Percentiles rank a stretch among this genome's conserved stretches.
phyloP scores from a whole-genome alignment of 2,329 filamentous ascomycete genomes.

The Fusarium mexicanum region DNA sequence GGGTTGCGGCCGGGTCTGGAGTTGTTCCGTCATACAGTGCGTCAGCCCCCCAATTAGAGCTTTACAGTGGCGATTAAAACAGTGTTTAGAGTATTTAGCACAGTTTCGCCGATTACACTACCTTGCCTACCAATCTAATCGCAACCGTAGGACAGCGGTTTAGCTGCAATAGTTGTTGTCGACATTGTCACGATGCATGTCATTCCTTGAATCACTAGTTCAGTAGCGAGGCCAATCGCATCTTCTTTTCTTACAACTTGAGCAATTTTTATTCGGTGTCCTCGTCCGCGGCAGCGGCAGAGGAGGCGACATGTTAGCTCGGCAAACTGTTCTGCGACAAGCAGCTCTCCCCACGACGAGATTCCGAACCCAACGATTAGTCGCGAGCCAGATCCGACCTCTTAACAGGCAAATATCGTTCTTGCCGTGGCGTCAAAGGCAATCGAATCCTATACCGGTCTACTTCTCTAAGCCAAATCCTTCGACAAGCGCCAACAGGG shows the following conservation, averaged over 20 bases:
- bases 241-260: background rate
- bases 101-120: background rate
- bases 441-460: constrained; percentile 41
- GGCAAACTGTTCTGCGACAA: constrained; percentile 38
- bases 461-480: constrained; percentile 45
- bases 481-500: background rate
- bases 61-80: background rate
- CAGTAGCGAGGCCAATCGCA: constrained; percentile 3
- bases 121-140: background rate
- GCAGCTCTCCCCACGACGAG: constrained; percentile 27
- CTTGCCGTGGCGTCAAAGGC: constrained; percentile 46
- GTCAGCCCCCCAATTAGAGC: background rate
- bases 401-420: constrained; percentile 46
- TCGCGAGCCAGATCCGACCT: constrained; percentile 34
- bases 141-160: constrained; percentile 9
- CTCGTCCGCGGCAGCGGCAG: background rate
- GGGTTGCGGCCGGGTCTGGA: constrained; percentile 35
- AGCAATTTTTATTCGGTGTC: background rate
- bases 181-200: constrained; percentile 34
- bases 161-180: constrained; percentile 7
- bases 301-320: constrained; percentile 39
- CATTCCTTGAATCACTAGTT: constrained; percentile 15
- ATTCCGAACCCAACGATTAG: constrained; percentile 32
- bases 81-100: background rate
- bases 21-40: constrained; percentile 47